Base-by-base conservation (phyloP, 164 flowering plant genomes). In the Cinnamomum micranthum region DNA sequence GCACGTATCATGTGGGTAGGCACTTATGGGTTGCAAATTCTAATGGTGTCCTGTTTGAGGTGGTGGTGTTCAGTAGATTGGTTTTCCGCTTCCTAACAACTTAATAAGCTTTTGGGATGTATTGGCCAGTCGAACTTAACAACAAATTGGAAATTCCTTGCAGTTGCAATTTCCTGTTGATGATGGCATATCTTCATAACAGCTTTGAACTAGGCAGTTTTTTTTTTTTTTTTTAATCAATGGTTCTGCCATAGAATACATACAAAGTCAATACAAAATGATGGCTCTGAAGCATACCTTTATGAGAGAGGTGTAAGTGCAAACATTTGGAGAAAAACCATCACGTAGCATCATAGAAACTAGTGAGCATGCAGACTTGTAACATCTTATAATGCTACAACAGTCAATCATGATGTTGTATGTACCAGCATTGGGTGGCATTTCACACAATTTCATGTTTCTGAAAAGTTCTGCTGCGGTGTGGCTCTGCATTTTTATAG, bases 381-480 rank as follows among this genome's bases (percentile, higher is more conserved):
- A 90, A 80, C 90, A 86, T 72, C 82, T 77, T 69, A 78, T 72
- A 73, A 68, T 65, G 78, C 87, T 82, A 78, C 96, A 93, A 75
- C 95, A 89, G 74, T 91, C 88, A 59, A 93, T 82, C 99, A 95
- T 90, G 75, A 91, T 89, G 80, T 72, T 82, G 81, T 91, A 95
- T 25, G 97, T 95, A 22, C 75, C 81, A 62, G 81, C 82, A 83
- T 92, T 82, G 25, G 84, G 88, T 55, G 75, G 85, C 74, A 84
- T 35, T 65, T 87, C 89, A 76, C 59, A 67, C 70, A 68, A 59
- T 75, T 76, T 91, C 97, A 95, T 90, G 4, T 71, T 75, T 79
- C 79, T 87, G 80, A 95, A 95, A 70, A 90, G 72, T 50, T 86
- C 75, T 64, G 84, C 72, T 6, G 92, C 97, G 79, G 68, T 80